These are phyloP conservation scores for Oenanthe javanica DNA, from an alignment of 140 eudicot genomes.

Conservation along the genomic window DNA sequence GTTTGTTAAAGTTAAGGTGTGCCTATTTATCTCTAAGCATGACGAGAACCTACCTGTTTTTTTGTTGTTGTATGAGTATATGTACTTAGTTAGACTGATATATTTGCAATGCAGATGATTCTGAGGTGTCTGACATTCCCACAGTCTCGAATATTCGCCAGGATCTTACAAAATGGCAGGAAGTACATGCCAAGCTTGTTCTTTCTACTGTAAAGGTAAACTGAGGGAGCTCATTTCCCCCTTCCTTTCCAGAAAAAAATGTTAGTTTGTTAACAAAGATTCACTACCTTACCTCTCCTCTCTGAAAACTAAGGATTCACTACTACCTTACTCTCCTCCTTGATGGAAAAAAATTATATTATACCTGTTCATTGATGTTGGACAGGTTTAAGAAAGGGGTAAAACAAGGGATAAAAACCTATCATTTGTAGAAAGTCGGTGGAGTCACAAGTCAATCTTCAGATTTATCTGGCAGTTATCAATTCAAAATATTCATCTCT, in stretches of 20 bases:
- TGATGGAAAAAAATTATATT: too few species aligned
- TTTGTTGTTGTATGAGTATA: not conserved
- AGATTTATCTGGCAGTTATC: too few species aligned
- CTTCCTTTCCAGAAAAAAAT: not conserved
- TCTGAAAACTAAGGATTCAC: too few species aligned
- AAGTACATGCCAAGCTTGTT: conserved; percentile 82
- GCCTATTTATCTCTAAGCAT: not conserved
- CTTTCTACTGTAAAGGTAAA: conserved; percentile 79
- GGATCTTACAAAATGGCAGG: conserved; percentile 96
- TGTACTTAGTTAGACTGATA: conserved; percentile 8
- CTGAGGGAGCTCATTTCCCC: not conserved
- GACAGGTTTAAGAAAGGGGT: too few species aligned
- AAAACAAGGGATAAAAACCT: too few species aligned
- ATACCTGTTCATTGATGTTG: too few species aligned
- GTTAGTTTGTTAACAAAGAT: not conserved
- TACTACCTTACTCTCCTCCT: too few species aligned
- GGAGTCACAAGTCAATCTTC: too few species aligned
- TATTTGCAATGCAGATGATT: conserved; percentile 66
- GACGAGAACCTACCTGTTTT: not conserved
- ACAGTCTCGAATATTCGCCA: conserved; percentile 84
- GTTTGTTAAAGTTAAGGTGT: not conserved
- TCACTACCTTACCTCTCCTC: not conserved
- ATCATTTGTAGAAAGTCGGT: too few species aligned
- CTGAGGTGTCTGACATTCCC: conserved; percentile 72
- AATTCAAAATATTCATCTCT: too few species aligned